Base-by-base conservation (phyloP, 768 basidiomycete species). In the Termitomyces sp. region DNA sequence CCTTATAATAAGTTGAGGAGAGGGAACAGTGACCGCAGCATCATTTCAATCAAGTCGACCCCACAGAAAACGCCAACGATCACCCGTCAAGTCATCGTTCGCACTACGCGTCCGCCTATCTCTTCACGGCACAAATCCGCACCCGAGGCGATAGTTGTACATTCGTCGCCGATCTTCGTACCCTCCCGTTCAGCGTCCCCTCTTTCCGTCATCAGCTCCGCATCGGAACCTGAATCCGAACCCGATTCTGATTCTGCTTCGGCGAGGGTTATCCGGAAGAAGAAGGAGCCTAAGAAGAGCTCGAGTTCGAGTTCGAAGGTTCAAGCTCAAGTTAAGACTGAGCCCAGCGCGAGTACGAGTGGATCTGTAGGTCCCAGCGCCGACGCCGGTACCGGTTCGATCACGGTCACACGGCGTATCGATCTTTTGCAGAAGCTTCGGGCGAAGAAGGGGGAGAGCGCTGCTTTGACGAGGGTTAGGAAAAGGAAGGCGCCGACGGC, bases 381-480 rank as follows among this genome's bases (percentile, higher is more conserved):
- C 18, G 44, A 33, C 3, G 8, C 12, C 18, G 44, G 12, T 18
- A 7, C 24, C 5, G 20, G 33, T 5, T 28, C 32, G 13, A 32
- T 1, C 9, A 36, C 32, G 24, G 33, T 52, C 13, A 39, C 56
- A 4, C 48, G 20, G 42, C 61, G 33, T 40, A 42, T 65, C 5
- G 40, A 65, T 52, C 39, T 48, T 20, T 42, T 62, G 55, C 61
- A 65, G 55, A 67, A 62, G 65, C 32, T 66, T 16, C 42, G 58
- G 16, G 56, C 55, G 4, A 63, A 60, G 59, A 58, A 33, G 28
- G 50, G 45, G 4, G 36, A 65, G 42, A 76, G 71, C 39, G 65
- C 54, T 28, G 75, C 76, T n/a, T 52, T 66, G 22, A 77, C 76
- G 12, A 63, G 71, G 48, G 67, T 77, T 4, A 75, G 69, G 65